Evolutionary conservation across 192 early-diverging fungal genomes (phyloP).

Genomic region (Coemansia sp.): DNA sequence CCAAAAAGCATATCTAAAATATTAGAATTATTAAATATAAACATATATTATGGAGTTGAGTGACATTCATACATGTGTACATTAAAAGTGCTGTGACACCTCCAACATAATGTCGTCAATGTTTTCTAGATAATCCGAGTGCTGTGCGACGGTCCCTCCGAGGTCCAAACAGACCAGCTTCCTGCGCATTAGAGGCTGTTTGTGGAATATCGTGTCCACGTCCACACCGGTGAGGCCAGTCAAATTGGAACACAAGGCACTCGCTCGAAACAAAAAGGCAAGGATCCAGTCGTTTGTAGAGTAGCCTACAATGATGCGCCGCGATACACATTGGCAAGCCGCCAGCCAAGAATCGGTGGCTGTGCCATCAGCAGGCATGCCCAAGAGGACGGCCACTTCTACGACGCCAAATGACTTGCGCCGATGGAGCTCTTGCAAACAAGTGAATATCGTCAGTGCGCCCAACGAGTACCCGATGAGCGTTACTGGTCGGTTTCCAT

Average conservation of each 20-base stretch:
- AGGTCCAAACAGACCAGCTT: conserved; percentile 42
- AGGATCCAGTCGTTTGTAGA: conserved; percentile 67
- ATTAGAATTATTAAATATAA: background rate
- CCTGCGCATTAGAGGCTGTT: conserved; percentile 28
- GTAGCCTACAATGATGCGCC: conserved; percentile 69
- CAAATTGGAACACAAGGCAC: conserved; percentile 40
- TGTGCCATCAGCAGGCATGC: conserved; percentile 65
- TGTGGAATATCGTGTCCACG: conserved; percentile 23
- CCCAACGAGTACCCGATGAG: conserved; percentile 76
- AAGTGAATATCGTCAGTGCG: conserved; percentile 69
- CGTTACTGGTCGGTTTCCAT: conserved; percentile 67
- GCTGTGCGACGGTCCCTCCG: conserved; percentile 24
- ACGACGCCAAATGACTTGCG: conserved; percentile 60
- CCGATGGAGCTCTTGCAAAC: conserved; percentile 63
- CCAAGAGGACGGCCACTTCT: conserved; percentile 72
- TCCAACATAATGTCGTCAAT: conserved; percentile 46
- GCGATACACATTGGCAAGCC: conserved; percentile 61
- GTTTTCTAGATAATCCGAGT: conserved; percentile 40
- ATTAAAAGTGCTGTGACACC: conserved; percentile 24
- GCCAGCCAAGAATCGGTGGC: conserved; percentile 60
- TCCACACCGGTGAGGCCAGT: conserved; percentile 47
- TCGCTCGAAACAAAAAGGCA: conserved; percentile 68
- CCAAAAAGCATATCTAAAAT: background rate
- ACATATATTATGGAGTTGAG: background rate
- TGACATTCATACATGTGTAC: background rate